Evolutionary conservation across 1,139 yeast species (phyloP).

Genomic region (Geotrichum australiense): DNA sequence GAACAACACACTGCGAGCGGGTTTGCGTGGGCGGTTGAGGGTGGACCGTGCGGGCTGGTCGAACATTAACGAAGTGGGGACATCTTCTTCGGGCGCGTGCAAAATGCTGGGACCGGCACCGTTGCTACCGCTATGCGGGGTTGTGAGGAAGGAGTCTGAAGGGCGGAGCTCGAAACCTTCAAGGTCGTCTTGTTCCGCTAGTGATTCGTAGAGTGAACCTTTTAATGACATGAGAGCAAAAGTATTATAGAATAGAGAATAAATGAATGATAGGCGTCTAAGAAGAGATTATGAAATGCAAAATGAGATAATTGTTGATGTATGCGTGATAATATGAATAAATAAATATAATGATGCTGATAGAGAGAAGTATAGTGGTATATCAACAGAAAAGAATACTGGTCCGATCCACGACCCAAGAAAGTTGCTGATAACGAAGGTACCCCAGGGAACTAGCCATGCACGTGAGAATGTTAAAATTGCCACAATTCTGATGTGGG

Average conservation of each 20-base stretch:
- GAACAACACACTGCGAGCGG: conserved; percentile 8
- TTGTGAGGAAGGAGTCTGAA: conserved; percentile 5
- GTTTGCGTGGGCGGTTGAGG: conserved; percentile 3
- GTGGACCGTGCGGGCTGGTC: conserved; percentile 12
- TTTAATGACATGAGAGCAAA: conserved; percentile 4
- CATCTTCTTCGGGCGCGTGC: conserved; percentile 9
- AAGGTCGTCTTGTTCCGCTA: conserved; percentile 2
- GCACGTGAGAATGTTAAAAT: no score
- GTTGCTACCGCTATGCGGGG: not conserved
- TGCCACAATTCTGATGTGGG: no score
- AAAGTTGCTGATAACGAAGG: no score
- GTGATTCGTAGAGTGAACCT: conserved; percentile 9
- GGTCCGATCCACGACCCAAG: no score
- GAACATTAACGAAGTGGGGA: conserved; percentile 13
- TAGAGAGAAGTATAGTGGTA: no score
- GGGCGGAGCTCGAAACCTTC: conserved; percentile 4
- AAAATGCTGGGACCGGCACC: not conserved
- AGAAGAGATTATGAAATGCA: no score
- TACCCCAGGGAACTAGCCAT: no score
- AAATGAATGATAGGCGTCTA: no score
- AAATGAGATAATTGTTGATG: no score
- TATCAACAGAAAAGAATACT: no score
- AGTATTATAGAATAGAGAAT: not conserved
- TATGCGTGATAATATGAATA: no score
- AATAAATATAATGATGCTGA: no score